These are phyloP conservation scores for Tylopilus balloui DNA, from an alignment of 768 basidiomycete species.

Conservation along the genomic window DNA sequence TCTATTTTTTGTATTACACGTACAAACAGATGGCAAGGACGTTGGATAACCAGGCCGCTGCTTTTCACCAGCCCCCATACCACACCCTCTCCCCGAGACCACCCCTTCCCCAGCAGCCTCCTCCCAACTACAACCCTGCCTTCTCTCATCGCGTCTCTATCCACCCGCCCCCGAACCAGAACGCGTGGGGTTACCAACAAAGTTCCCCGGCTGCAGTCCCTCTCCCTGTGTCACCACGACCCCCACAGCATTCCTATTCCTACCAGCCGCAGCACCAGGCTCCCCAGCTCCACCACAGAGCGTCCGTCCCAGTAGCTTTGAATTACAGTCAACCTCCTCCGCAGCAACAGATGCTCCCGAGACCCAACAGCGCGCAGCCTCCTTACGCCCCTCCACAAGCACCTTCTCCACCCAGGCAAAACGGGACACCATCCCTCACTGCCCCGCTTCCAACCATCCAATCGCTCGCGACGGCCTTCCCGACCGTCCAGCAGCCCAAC, in stretches of 20 bases:
- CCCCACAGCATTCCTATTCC: constrained; percentile 15
- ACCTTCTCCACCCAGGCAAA: constrained; percentile 24
- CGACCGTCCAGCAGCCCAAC: constrained; percentile 48
- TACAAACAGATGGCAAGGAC: constrained; percentile 56
- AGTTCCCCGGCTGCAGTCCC: constrained; percentile 18
- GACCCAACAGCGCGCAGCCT: constrained; percentile 14
- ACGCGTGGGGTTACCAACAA: constrained; percentile 20
- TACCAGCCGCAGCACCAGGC: constrained; percentile 21
- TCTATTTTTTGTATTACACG: constrained; percentile 25
- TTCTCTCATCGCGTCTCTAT: constrained; percentile 21
- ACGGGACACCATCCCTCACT: constrained; percentile 48
- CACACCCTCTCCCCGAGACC: constrained; percentile 24
- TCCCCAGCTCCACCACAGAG: constrained; percentile 22
- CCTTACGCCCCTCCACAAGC: constrained; percentile 17
- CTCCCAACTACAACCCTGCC: constrained; percentile 14
- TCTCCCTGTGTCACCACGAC: constrained; percentile 20
- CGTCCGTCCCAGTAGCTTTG: constrained; percentile 18
- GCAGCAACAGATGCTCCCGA: constrained; percentile 21
- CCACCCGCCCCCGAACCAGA: constrained; percentile 25
- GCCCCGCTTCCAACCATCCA: constrained; percentile 64
- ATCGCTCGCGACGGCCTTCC: constrained; percentile 49
- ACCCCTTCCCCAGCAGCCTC: constrained; percentile 16
- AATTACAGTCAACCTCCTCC: constrained; percentile 24
- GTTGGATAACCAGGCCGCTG: constrained; percentile 46
- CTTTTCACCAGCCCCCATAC: constrained; percentile 24